Percentiles rank a stretch among this genome's conserved stretches.
phyloP scores from a whole-genome alignment of 2,329 filamentous ascomycete genomes.

The Zymoseptoria passerinii region DNA sequence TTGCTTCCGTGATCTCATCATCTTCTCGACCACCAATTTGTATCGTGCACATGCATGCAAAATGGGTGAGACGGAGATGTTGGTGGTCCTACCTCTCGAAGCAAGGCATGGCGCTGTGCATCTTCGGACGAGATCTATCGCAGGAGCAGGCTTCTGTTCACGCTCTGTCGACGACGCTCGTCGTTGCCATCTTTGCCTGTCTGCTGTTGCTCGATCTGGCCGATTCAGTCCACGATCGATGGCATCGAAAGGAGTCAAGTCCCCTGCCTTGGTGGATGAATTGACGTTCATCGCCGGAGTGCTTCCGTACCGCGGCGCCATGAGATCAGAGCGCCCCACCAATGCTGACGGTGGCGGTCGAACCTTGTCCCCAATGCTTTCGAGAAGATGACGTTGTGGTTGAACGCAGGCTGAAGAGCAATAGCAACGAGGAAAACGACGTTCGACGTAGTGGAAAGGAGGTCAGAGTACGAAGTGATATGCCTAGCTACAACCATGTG shows the following conservation, averaged over 20 bases:
- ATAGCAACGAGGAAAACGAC: neutral
- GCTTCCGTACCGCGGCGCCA: neutral
- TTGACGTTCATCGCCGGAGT: neutral
- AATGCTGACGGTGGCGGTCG: neutral
- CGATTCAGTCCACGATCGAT: neutral
- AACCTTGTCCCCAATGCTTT: neutral
- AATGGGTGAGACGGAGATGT: neutral
- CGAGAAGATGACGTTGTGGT: neutral
- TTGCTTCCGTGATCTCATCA: too few relatives aligned
- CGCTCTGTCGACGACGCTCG: neutral
- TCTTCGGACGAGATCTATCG: neutral
- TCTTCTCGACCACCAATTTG: neutral
- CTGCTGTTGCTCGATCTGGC: neutral
- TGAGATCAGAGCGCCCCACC: neutral
- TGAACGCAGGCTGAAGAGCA: neutral
- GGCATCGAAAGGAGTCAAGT: neutral
- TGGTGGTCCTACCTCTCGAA: neutral
- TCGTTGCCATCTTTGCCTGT: neutral
- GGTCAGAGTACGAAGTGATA: neutral
- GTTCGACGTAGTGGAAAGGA: neutral
- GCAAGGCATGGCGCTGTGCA: neutral
- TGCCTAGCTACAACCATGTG: neutral
- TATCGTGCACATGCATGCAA: neutral
- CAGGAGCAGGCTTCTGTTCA: neutral
- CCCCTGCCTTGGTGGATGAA: neutral